These are phyloP conservation scores for Cyclotella choctawhatcheeana DNA, from an alignment of 108 stramenopile genomes.

Conservation along the genomic window DNA sequence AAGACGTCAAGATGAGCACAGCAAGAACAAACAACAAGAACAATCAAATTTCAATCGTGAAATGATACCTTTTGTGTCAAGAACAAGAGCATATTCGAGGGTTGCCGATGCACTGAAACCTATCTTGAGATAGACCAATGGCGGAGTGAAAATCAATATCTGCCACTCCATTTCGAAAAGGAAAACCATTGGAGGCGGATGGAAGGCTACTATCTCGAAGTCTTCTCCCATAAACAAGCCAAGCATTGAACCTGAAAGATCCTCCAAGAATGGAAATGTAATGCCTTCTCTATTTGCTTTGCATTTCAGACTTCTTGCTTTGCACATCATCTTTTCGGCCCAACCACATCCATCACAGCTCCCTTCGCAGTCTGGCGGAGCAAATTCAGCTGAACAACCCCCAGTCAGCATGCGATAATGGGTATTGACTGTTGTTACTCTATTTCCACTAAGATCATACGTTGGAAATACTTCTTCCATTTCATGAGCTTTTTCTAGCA, in stretches of 20 bases:
- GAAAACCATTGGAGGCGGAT: slow-evolving; percentile 30
- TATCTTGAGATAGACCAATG: slow-evolving; percentile 20
- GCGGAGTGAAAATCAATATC: slow-evolving; percentile 8
- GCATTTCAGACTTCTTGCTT: slow-evolving; percentile 19
- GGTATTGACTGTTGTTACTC: slow-evolving; percentile 6
- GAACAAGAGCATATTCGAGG: slow-evolving; percentile 21
- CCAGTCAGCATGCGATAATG: slow-evolving; percentile 2
- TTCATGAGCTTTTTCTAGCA: slow-evolving; percentile 16
- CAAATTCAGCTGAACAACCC: not conserved
- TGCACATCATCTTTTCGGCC: slow-evolving; percentile 19
- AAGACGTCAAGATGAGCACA: too few relatives aligned
- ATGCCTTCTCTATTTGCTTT: slow-evolving; percentile 29
- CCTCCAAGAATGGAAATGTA: too few relatives aligned
- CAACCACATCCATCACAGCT: slow-evolving; percentile 1
- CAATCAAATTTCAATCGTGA: too few relatives aligned
- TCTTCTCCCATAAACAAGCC: slow-evolving; percentile 29
- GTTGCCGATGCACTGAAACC: slow-evolving; percentile 23
- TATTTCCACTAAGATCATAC: slow-evolving; percentile 8
- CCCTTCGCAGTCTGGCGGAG: slow-evolving; percentile 10
- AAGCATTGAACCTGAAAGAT: too few relatives aligned
- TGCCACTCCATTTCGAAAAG: slow-evolving; percentile 6
- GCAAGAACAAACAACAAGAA: too few relatives aligned
- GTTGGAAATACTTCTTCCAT: slow-evolving; percentile 31
- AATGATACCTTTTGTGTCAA: too few relatives aligned
- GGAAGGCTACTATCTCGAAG: slow-evolving; percentile 26